Evolutionary conservation across 345 rosid species (phyloP).

Genomic region (Citrus trifoliata): DNA sequence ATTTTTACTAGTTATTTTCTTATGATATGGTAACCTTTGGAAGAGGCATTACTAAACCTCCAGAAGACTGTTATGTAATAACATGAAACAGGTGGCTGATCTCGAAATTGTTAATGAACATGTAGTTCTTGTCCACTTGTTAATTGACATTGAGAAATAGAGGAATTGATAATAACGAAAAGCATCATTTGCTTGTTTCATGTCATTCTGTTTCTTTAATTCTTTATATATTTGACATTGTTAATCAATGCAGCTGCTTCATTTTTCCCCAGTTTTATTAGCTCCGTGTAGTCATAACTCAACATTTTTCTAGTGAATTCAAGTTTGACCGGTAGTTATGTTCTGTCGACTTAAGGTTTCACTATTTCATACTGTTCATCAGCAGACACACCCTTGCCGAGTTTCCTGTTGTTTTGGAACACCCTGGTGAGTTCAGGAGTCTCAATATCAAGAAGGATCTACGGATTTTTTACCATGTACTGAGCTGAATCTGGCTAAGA

Average conservation of each 20-base stretch:
- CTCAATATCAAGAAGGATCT: background rate
- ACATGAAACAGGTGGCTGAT: background rate
- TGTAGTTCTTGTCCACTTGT: background rate
- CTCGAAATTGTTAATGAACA: background rate
- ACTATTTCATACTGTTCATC: background rate
- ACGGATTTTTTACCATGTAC: background rate
- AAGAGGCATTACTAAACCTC: slow-evolving; percentile 4
- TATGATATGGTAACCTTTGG: background rate
- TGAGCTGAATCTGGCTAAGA: background rate
- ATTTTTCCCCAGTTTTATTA: background rate
- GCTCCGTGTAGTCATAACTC: background rate
- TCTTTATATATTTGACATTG: background rate
- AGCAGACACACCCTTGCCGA: background rate
- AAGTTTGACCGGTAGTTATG: background rate
- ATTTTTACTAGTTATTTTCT: background rate
- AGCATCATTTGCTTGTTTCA: background rate
- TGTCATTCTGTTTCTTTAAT: background rate
- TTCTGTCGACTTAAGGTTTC: background rate
- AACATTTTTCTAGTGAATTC: background rate
- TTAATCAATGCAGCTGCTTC: background rate
- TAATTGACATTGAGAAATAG: background rate
- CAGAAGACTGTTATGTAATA: background rate
- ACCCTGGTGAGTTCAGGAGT: background rate
- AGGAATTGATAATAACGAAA: background rate
- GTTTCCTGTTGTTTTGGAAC: slow-evolving; percentile 1